Evolutionary conservation across 2,329 filamentous ascomycete species (phyloP).

Genomic region (Scortechinia acanthostroma): DNA sequence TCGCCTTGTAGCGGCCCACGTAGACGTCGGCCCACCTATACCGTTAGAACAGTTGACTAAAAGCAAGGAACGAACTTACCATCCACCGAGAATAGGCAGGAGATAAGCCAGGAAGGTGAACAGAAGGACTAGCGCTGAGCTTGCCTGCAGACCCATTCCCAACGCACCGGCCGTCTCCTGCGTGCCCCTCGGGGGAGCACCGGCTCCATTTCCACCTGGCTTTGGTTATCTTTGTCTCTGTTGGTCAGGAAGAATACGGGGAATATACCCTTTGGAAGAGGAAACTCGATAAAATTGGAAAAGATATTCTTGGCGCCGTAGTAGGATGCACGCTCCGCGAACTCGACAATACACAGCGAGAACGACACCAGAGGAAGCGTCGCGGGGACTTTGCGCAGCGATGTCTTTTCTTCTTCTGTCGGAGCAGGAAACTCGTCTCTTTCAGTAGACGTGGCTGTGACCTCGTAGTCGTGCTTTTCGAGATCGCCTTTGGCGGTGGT

Average conservation of each 20-base stretch:
- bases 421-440: slow-evolving; percentile 26
- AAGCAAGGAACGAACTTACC: too few species aligned
- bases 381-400: slow-evolving; percentile 35
- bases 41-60: too few species aligned
- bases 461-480: background rate
- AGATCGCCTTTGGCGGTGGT: too few species aligned
- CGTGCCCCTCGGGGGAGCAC: slow-evolving; percentile 19
- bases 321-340: slow-evolving; percentile 42
- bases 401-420: slow-evolving; percentile 33
- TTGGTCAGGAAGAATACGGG: background rate
- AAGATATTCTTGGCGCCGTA: slow-evolving; percentile 40
- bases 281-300: slow-evolving; percentile 45
- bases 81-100: slow-evolving; percentile 40
- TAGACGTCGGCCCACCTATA: slow-evolving; percentile 57
- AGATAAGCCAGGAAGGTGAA: slow-evolving; percentile 39
- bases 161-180: slow-evolving; percentile 38
- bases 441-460: background rate
- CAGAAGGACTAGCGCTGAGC: slow-evolving; percentile 33
- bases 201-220: slow-evolving; percentile 14
- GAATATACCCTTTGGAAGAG: slow-evolving; percentile 29
- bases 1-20: slow-evolving; percentile 61
- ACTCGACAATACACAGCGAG: slow-evolving; percentile 37
- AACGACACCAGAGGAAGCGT: slow-evolving; percentile 33
- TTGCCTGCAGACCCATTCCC: slow-evolving; percentile 36
- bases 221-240: slow-evolving; percentile 6